Evolutionary conservation across 2,329 filamentous ascomycete genomes (phyloP), one percentile per base, ranked within the genome.

Genomic region (Exophiala lecanii-corni): DNA sequence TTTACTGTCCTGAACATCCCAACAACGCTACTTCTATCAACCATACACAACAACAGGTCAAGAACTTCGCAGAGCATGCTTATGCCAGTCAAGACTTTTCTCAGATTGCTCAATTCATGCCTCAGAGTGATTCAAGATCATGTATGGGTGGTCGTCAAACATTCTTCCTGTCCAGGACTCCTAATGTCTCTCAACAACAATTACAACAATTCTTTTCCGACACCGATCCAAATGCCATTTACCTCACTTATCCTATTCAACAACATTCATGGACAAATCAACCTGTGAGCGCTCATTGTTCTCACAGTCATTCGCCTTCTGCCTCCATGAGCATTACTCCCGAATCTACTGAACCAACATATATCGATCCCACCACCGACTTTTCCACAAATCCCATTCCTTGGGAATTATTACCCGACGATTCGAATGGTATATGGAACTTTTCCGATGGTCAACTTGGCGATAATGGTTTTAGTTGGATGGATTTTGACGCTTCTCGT

Each of bases 1-100:
- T 52, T 9, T 55, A 54, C 38, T 57, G 55, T 47, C 54, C 54
- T 10, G 47, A 55, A 18, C 55, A 57, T 44, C 54, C 55, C 16
- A 55, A 56, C 49, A 57, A 55, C 23, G 37, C 43, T 9, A 51
- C 54, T 7, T 54, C 54, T 3, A 49, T 49, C 39, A 49, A 51
- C 28, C 41, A 50, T 17, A 47, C 44, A 3, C 48, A 49, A 30
- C 51, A 50, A 25, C 49, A 54, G 34, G 51, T 50, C 33, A 48
- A 47, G 34, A 50, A 53, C 21, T 41, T 55, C 18, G 47, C 51
- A 3, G 43, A 55, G 32, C 49, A 54, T 25, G 47, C 45, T 7
- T 51, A 45, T 19, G 17, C 35, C 13, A 40, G 39, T 30, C 33
- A 46, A 23, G 38, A 36, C 10, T 33, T 51, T 20, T 47, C 43